Conservation (phyloP, 1,139 yeast genomes). For the Magnusiomyces tetraspermus region DNA sequence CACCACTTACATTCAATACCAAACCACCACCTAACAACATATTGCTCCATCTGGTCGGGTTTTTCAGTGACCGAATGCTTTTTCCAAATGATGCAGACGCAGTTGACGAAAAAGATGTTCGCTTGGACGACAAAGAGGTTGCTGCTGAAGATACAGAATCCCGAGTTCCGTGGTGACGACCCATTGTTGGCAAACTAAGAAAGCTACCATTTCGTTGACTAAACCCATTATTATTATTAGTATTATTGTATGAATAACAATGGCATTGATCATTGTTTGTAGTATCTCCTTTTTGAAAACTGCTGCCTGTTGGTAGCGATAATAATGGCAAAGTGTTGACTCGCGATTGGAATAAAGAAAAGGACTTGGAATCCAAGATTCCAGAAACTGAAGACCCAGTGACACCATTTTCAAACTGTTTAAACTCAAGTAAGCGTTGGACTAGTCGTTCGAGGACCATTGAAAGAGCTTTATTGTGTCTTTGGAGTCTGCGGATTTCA, state of each 20-base stretch:
- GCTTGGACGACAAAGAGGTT: too few species aligned
- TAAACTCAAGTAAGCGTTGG: constrained; percentile 27
- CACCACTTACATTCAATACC: too few species aligned
- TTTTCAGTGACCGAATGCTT: constrained; percentile 6
- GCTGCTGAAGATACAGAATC: too few species aligned
- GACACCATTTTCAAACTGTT: constrained; percentile 26
- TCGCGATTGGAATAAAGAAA: constrained; percentile 26
- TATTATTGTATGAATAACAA: constrained; percentile 3
- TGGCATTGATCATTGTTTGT: too few species aligned
- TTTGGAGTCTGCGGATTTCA: constrained; percentile 1
- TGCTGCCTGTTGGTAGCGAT: not conserved
- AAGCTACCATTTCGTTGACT: not conserved
- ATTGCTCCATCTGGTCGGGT: constrained; percentile 11
- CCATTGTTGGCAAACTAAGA: not conserved
- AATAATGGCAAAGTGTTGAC: constrained; percentile 11
- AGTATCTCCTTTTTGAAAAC: too few species aligned
- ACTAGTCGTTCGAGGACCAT: constrained; percentile 28
- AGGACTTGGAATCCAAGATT: constrained; percentile 19
- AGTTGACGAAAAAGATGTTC: constrained; percentile 6
- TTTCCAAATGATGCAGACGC: not conserved
- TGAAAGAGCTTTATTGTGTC: constrained; percentile 12
- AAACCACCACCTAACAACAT: constrained; percentile 1
- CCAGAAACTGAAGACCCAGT: constrained; percentile 16
- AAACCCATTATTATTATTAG: not conserved
- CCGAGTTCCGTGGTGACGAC: not conserved